These are phyloP conservation scores for Aureobasidium sp. DNA, from an alignment of 2,329 filamentous ascomycete species.

Conservation along the genomic window DNA sequence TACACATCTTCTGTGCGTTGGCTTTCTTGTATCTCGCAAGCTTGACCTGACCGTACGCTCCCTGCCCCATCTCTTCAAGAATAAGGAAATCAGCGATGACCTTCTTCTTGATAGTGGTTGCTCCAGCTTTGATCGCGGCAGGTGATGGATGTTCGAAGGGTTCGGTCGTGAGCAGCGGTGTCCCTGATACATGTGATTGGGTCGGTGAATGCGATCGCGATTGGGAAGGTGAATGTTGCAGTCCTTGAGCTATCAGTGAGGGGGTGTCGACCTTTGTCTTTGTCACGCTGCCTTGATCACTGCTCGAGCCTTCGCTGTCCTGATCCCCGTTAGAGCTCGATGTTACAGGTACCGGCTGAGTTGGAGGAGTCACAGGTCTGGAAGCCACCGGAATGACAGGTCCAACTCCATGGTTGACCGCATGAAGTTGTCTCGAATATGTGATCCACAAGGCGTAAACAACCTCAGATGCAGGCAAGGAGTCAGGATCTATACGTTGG, in stretches of 20 bases:
- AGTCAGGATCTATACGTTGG: slow-evolving; percentile 34
- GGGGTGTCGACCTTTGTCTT: background rate
- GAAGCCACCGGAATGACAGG: slow-evolving; percentile 54
- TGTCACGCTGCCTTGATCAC: background rate
- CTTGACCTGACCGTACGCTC: slow-evolving; percentile 96
- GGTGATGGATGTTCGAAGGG: slow-evolving; percentile 31
- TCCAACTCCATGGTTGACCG: slow-evolving; percentile 53
- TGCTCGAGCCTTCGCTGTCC: slow-evolving; percentile 18
- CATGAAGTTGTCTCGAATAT: slow-evolving; percentile 87
- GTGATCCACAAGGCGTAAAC: slow-evolving; percentile 97
- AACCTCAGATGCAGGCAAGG: slow-evolving; percentile 53
- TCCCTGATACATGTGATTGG: slow-evolving; percentile 42
- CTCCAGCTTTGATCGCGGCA: slow-evolving; percentile 24
- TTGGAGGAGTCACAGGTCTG: slow-evolving; percentile 60
- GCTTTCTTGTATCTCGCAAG: slow-evolving; percentile 73
- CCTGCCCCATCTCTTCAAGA: slow-evolving; percentile 96
- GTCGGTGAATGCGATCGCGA: slow-evolving; percentile 15
- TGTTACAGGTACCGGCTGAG: slow-evolving; percentile 71
- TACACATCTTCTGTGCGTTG: slow-evolving; percentile 71
- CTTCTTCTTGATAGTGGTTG: slow-evolving; percentile 51
- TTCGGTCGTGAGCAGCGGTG: slow-evolving; percentile 25
- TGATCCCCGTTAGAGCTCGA: slow-evolving; percentile 26
- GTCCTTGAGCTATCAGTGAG: background rate
- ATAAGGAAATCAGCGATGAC: slow-evolving; percentile 85
- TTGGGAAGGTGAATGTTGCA: background rate